Evolutionary conservation across 2,329 filamentous ascomycete genomes (phyloP).

Genomic region (Phialocephala sp.): DNA sequence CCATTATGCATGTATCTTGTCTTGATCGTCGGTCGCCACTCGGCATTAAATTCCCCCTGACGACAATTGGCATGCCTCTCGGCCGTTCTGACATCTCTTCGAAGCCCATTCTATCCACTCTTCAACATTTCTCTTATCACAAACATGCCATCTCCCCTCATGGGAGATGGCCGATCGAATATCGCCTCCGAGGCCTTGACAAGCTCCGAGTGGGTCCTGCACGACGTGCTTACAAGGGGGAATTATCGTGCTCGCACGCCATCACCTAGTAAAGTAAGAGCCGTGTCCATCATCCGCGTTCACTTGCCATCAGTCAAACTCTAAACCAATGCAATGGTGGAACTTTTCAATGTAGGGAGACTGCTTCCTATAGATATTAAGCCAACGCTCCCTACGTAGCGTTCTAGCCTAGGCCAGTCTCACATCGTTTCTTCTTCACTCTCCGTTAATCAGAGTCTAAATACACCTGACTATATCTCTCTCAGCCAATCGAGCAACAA

Average conservation of each 20-base stretch:
- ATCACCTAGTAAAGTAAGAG: not conserved
- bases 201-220: constrained; percentile 9
- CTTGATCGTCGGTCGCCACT: too few species aligned
- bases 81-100: not conserved
- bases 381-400: not conserved
- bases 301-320: not conserved
- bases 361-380: not conserved
- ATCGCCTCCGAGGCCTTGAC: not conserved
- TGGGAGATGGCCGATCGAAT: not conserved
- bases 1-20: too few species aligned
- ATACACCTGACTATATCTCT: not conserved
- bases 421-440: not conserved
- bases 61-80: too few species aligned
- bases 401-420: not conserved
- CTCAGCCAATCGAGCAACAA: constrained; percentile 2
- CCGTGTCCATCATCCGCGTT: not conserved
- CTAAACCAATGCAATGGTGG: not conserved
- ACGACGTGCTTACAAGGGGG: constrained; percentile 18
- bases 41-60: too few species aligned
- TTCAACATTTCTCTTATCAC: not conserved
- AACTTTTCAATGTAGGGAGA: not conserved
- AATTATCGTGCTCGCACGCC: constrained; percentile 16
- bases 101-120: not conserved
- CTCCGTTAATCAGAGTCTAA: not conserved
- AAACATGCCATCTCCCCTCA: not conserved